Percentiles rank a stretch among this genome's conserved stretches.
phyloP scores from a whole-genome alignment of 371 early-diverging fungal species.

The Ordospora colligata region DNA sequence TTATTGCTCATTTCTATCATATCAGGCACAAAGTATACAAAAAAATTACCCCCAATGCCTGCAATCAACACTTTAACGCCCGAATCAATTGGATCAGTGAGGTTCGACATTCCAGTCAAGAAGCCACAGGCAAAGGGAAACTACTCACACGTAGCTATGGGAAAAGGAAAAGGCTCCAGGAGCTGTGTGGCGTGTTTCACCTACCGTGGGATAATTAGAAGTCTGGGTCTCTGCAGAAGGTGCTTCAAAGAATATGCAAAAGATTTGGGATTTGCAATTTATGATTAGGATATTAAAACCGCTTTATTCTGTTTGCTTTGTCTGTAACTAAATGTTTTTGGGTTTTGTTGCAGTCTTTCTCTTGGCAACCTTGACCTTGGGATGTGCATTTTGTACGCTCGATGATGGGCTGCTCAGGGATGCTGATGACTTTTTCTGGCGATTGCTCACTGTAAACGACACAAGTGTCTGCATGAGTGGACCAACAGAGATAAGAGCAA shows the following conservation, averaged over 20 bases:
- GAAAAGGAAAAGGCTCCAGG: constrained; percentile 58
- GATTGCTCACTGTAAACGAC: neutral
- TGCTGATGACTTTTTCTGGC: neutral
- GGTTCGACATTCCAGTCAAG: constrained; percentile 20
- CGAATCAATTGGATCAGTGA: neutral
- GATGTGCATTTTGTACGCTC: neutral
- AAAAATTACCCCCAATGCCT: constrained; percentile 9
- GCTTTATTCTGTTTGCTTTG: neutral
- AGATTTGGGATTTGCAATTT: constrained; percentile 81
- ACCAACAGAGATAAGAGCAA: neutral
- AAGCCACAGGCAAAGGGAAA: constrained; percentile 9
- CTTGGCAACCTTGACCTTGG: constrained; percentile 5
- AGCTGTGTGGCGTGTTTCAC: constrained; percentile 65
- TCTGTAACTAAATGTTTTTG: constrained; percentile 1
- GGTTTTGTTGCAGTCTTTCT: neutral
- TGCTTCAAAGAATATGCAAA: constrained; percentile 97
- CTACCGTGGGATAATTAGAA: constrained; percentile 97
- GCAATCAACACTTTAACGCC: neutral
- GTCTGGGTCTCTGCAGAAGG: constrained; percentile 97
- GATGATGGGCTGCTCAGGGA: neutral
- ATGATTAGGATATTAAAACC: constrained; percentile 48
- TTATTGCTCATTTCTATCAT: neutral
- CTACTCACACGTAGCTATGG: constrained; percentile 37
- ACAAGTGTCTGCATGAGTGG: neutral
- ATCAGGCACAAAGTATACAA: neutral